Evolutionary conservation across 805 yeast species (phyloP), one percentile per base, ranked within the genome.

Genomic region (Suhomyces kilbournensis): DNA sequence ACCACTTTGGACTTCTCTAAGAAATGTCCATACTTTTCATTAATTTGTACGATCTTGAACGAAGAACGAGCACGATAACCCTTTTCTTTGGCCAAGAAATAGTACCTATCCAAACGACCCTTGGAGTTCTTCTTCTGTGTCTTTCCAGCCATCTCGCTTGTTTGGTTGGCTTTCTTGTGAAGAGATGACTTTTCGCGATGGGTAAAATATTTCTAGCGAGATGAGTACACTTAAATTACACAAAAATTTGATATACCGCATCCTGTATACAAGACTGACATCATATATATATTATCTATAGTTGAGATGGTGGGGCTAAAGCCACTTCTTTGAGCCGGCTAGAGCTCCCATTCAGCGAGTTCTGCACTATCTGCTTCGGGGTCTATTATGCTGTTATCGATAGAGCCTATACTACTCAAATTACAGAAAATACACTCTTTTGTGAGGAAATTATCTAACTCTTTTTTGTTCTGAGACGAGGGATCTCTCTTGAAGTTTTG

Each of bases 1-100:
- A 94, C 97, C 43, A 94, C 98, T 69, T 90, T 94, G 17, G 97
- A 90, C 66, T 90, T 88, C 62, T 92, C 97, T 49, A 92, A 74
- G 68, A 94, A 94, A 71, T 92, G 97, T 34, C 97, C 97, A 77
- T 84, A 94, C 69, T 94, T 94, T 67, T 94, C 97, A 74, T 94
- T 94, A 55, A 94, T 89, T 70, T 94, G 99, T 54, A 94, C 79
- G 61, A 94, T 81, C 69, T 94, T 94, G 76, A 94, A 94, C 25
- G 98, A 91, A 43, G 99, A 94, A 81, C 99, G 96, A 48, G 99
- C 99, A 70, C 99, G 83, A 66, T 94, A 94, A 44, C 99, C 99
- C 72, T 93, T 94, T 72, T 94, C 99, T 68, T 94, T 94, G 34
- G 99, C 99, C 35, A 94, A 82, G 69, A 83, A 88, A 71, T 94